These are phyloP conservation scores for Aspergillus bridgeri DNA, from an alignment of 495 filamentous ascomycete species.

Conservation along the genomic window DNA sequence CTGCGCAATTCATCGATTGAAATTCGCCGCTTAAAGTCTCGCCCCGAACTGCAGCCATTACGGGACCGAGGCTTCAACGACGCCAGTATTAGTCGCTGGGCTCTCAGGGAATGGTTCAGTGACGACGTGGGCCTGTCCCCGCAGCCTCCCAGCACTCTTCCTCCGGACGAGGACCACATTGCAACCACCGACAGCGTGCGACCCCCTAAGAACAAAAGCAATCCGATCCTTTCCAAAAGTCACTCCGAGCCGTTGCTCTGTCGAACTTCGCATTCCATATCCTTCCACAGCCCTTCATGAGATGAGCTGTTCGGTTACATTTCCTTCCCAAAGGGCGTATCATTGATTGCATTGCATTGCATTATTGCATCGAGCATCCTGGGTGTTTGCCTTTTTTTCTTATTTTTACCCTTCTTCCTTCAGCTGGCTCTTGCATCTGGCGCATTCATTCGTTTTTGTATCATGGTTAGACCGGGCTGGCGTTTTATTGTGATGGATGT, in stretches of 20 bases:
- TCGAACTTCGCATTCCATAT: neutral
- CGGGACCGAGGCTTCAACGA: conserved; percentile 20
- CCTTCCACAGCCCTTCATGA: neutral
- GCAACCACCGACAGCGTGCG: neutral
- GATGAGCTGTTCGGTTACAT: neutral
- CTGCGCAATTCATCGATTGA: conserved; percentile 28
- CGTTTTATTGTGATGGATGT: neutral
- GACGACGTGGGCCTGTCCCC: conserved; percentile 14
- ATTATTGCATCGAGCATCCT: neutral
- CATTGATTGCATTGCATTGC: neutral
- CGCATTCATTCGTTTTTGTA: neutral
- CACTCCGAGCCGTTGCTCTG: neutral
- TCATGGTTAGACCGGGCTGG: neutral
- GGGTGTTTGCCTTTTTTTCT: neutral
- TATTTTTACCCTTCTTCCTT: neutral
- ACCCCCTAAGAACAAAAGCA: neutral
- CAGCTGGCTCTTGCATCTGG: neutral
- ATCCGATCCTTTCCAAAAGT: neutral
- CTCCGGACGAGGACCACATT: neutral
- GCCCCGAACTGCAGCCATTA: conserved; percentile 18
- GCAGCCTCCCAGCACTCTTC: neutral
- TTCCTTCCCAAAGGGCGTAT: neutral
- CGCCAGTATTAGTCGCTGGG: conserved; percentile 24
- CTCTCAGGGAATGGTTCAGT: conserved; percentile 23
- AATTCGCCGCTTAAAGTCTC: conserved; percentile 24